These are phyloP conservation scores for Fonsecaea erecta DNA, from an alignment of 2,329 filamentous ascomycete genomes.

Conservation along the genomic window DNA sequence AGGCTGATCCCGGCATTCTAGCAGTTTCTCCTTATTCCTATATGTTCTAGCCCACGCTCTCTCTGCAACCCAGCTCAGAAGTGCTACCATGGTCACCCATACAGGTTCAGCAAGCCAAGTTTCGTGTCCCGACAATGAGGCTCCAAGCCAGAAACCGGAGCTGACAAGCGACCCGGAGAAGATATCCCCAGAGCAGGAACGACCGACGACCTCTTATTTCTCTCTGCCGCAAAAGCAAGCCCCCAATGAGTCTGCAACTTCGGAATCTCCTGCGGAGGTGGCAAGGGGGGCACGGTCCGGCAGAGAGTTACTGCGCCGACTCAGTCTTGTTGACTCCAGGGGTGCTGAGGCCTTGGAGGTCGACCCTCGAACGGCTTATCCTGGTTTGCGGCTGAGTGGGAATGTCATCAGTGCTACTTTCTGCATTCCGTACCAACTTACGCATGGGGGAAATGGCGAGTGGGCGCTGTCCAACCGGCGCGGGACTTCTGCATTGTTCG, in stretches of 20 bases:
- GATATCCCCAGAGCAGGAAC: slow-evolving; percentile 42
- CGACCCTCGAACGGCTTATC: slow-evolving; percentile 61
- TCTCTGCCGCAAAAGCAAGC: slow-evolving; percentile 30
- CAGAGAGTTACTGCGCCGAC: slow-evolving; percentile 58
- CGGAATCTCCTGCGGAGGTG: slow-evolving; percentile 46
- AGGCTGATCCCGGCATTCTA: slow-evolving; percentile 7
- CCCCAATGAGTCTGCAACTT: slow-evolving; percentile 28
- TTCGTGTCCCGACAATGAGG: not conserved
- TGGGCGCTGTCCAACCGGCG: slow-evolving; percentile 76
- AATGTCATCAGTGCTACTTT: slow-evolving; percentile 68
- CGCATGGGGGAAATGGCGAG: slow-evolving; percentile 56
- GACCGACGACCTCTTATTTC: slow-evolving; percentile 31
- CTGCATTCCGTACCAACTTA: slow-evolving; percentile 65
- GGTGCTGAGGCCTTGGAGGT: slow-evolving; percentile 44
- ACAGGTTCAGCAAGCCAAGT: slow-evolving; percentile 2
- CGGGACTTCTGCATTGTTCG: slow-evolving; percentile 89
- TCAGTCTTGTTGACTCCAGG: slow-evolving; percentile 51
- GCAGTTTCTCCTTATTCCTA: not conserved
- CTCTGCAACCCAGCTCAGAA: not conserved
- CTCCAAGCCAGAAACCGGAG: slow-evolving; percentile 4
- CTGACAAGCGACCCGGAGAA: slow-evolving; percentile 17
- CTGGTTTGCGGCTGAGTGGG: slow-evolving; percentile 63
- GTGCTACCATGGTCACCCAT: slow-evolving; percentile 11
- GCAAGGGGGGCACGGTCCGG: slow-evolving; percentile 53
- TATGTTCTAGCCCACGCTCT: not conserved